These are phyloP conservation scores for Agastache rugosa DNA, from an alignment of 257 asterid species.

Conservation along the genomic window DNA sequence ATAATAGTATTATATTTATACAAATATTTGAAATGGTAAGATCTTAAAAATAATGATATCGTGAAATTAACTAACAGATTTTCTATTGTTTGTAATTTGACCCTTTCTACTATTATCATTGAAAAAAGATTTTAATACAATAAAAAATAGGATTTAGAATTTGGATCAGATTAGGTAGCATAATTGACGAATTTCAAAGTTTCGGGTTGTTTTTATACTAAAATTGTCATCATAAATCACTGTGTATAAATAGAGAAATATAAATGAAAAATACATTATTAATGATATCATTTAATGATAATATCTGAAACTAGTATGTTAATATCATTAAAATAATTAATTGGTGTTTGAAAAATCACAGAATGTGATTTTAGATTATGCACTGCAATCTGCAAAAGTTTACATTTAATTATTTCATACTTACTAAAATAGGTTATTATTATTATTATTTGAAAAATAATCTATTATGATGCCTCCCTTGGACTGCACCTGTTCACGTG, in stretches of 20 bases:
- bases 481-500: slow-evolving; percentile 32
- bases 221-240: background rate
- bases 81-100: background rate
- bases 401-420: no score
- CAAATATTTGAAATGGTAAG: background rate
- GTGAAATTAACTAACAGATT: background rate
- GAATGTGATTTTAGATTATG: background rate
- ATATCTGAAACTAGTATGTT: background rate
- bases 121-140: background rate
- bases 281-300: background rate
- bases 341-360: background rate
- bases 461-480: background rate
- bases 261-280: background rate
- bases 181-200: no score
- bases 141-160: background rate
- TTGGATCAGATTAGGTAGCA: background rate
- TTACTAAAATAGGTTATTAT: no score
- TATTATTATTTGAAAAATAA: no score
- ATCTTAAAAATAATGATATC: background rate
- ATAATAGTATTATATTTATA: background rate
- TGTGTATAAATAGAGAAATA: background rate
- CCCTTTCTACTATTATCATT: background rate
- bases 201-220: no score
- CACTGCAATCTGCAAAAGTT: no score
- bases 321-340: background rate